Base-by-base conservation (phyloP, 2,329 filamentous ascomycete species). In the Exophiala phaeomuriformis region DNA sequence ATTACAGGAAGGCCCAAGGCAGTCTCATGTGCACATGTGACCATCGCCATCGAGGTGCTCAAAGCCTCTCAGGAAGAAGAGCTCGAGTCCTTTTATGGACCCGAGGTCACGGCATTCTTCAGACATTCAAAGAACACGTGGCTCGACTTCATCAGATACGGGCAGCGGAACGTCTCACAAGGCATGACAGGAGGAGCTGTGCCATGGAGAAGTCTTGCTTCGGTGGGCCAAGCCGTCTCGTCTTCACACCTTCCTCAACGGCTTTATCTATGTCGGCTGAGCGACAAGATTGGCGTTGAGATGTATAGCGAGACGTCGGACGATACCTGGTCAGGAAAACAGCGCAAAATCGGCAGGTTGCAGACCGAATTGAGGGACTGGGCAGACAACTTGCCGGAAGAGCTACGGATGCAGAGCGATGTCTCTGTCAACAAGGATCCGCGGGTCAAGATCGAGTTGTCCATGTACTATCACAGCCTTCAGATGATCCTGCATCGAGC, bases 401-500 rank as follows among this genome's bases (percentile, higher is more conserved):
- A 57, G 7, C 51, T 58, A 5, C 46, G 36, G 33, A 45, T 50
- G 28, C 47, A 54, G 48, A 53, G 49, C 12, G 8, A 35, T 33
- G 39, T n/a, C 12, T 49, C 40, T 1, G 30, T 33, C 29, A 52
- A 44, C 41, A 55, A 36, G 31, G 61, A 57, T 47, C 57, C 52
- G 39, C 58, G 55, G 47, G 58, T 33, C 47, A 57, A 49, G 42
- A 50, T 64, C 40, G 56, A 63, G 43, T 45, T 66, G 29, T 49
- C 48, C 36, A 57, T 66, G 43, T 53, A 63, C 32, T 65, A 63
- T 47, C 51, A 64, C 50, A 66, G 65, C 51, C 46, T 63, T 6
- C 52, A 58, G 42, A 63, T 63, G 53, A 62, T 65, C 32, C 54
- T 66, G 31, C 53, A 64, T 48, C 62, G 65, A 5, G 65, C 63